Evolutionary conservation across 495 filamentous ascomycete species (phyloP), one percentile per base, ranked within the genome.

Genomic region (Lophiostoma macrostomum): DNA sequence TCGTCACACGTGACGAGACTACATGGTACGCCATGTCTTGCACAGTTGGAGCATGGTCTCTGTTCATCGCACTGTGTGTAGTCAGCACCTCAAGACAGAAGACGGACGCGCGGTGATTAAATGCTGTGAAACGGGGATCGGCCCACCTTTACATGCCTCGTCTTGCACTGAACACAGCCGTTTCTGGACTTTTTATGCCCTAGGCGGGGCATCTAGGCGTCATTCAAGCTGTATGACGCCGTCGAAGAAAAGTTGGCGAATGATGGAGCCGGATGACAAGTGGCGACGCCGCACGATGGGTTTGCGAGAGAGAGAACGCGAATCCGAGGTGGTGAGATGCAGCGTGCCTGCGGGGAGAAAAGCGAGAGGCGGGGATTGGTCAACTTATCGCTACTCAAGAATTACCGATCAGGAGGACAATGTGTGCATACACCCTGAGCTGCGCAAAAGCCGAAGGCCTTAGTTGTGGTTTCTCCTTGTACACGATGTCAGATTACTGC

Each of bases 261-360:
- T 18, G 35, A 6, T 38, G 8, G 35, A 8, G 7, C 6, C n/a
- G 35, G 8, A 18, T 38, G 16, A 38, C 10, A 38, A 38, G 16
- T 43, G 4, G 5, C 13, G 19, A 3, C 38, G 20, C 70, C 0
- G 64, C 80, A 16, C 75, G 77, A 52, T 68, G 72, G 47, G 78
- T 79, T 61, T 76, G 77, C 75, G 77, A 76, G 66, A 49, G 40
- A 25, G 43, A 50, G 32, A 37, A 49, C 22, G 50, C 48, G 50
- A 60, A 53, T 34, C 48, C 55, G 40, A 56, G 31, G 23, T 38
- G 14, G n/a, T n/a, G n/a, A n/a, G n/a, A n/a, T n/a, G n/a, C n/a
- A n/a, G n/a, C n/a, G n/a, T n/a, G n/a, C n/a, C n/a, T n/a, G n/a
- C n/a, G n/a, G n/a, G n/a, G n/a, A n/a, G n/a, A n/a, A n/a, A n/a